These are phyloP conservation scores for Wickerhamiella infanticola DNA, from an alignment of 1,139 yeast genomes.

Conservation along the genomic window DNA sequence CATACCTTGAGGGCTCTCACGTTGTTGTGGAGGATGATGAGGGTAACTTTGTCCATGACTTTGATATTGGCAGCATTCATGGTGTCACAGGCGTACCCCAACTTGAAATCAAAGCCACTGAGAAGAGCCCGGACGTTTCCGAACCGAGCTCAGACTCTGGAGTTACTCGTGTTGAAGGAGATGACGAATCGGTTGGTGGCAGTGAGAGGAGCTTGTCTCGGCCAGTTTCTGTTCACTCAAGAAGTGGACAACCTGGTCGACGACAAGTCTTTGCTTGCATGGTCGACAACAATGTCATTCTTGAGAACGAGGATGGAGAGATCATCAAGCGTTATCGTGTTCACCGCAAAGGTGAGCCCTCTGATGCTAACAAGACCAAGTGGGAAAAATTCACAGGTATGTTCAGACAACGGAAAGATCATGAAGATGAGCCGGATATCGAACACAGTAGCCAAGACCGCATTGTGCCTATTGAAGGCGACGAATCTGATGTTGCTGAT, in stretches of 20 bases:
- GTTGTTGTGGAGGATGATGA: conserved; percentile 64
- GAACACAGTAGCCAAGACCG: conserved; percentile 16
- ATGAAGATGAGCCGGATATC: conserved; percentile 11
- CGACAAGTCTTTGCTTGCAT: conserved; percentile 37
- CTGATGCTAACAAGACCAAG: conserved; percentile 1
- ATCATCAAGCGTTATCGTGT: conserved; percentile 68
- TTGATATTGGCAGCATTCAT: conserved; percentile 11
- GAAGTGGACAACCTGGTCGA: conserved; percentile 8
- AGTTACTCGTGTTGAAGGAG: not conserved
- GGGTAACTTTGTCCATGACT: conserved; percentile 49
- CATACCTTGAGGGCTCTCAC: conserved; percentile 57
- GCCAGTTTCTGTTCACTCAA: conserved; percentile 3
- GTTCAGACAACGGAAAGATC: not conserved
- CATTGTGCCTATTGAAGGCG: conserved; percentile 14
- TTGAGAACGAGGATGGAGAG: conserved; percentile 89
- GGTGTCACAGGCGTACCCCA: conserved; percentile 10
- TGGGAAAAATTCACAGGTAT: no score
- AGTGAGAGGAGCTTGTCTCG: not conserved
- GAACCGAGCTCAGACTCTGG: not conserved
- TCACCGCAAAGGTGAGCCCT: conserved; percentile 32
- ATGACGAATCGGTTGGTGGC: not conserved
- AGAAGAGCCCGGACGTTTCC: not conserved
- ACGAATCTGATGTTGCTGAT: conserved; percentile 1
- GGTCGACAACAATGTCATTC: conserved; percentile 55
- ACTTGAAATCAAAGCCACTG: conserved; percentile 6